Evolutionary conservation across 768 basidiomycete genomes (phyloP).

Genomic region (Leccinum variicolor): DNA sequence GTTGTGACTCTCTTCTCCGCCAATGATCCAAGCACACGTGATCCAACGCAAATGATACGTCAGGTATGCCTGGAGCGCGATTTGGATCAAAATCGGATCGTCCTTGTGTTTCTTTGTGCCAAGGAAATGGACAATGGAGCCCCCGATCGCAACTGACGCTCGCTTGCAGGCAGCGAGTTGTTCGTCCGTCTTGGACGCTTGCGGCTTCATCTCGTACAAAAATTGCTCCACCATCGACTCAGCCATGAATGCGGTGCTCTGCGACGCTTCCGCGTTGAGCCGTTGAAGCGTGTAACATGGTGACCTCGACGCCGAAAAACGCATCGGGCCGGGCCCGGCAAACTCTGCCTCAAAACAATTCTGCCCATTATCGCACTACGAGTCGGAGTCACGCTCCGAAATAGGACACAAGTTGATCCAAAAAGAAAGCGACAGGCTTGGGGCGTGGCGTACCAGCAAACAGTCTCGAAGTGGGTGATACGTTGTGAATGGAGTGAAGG

Average conservation of each 20-base stretch:
- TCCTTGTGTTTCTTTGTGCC: slow-evolving; percentile 28
- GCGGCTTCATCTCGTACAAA: slow-evolving; percentile 18
- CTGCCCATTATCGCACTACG: too few relatives aligned
- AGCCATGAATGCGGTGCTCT: slow-evolving; percentile 46
- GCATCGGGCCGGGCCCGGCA: too few relatives aligned
- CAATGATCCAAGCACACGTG: slow-evolving; percentile 27
- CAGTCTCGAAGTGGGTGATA: too few relatives aligned
- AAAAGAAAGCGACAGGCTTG: too few relatives aligned
- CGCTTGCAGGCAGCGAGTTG: slow-evolving; percentile 24
- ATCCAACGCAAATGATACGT: slow-evolving; percentile 28
- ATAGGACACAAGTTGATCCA: too few relatives aligned
- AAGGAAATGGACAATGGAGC: slow-evolving; percentile 24
- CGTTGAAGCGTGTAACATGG: slow-evolving; percentile 36
- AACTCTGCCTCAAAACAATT: too few relatives aligned
- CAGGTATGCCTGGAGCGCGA: slow-evolving; percentile 34
- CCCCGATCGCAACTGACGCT: slow-evolving; percentile 19
- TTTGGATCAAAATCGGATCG: slow-evolving; percentile 36
- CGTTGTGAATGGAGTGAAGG: too few relatives aligned
- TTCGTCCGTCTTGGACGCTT: slow-evolving; percentile 15
- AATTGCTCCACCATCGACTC: slow-evolving; percentile 46
- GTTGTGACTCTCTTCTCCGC: slow-evolving; percentile 23
- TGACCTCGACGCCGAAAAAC: not conserved
- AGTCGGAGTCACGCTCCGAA: too few relatives aligned
- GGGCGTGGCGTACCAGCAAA: too few relatives aligned
- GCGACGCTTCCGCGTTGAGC: slow-evolving; percentile 47